Base-by-base conservation (phyloP, 495 filamentous ascomycete genomes). In the Rhypophila decipiens region DNA sequence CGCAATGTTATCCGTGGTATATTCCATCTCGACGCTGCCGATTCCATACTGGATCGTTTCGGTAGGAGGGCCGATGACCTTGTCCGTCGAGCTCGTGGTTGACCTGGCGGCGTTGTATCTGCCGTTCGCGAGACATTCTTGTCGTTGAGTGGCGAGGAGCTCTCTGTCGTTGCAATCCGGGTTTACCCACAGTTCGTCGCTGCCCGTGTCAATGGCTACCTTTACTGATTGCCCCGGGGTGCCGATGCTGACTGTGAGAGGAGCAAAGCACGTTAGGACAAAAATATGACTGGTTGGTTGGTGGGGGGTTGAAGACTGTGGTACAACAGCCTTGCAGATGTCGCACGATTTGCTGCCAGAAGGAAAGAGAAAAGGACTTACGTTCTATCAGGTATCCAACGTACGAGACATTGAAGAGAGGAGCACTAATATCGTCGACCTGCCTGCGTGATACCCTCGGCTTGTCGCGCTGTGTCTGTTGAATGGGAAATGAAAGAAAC, bases 151-250 rank as follows among this genome's bases (percentile, higher is more conserved):
- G 17, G 36, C 38, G 9, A 44, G 48, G 35, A 65, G 13, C 10
- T 11, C 31, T 12, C n/a, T 50, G 20, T 55, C 58, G 15, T 47
- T 48, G 42, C 66, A 69, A 42, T 66, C 51, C 3, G 66, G 66
- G 50, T 69, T 61, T 24, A 69, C 66, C 66, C 66, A 69, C 7
- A 69, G 64, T 52, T 69, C 66, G 50, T 66, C 61, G 23, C 63
- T 66, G 41, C 64, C 66, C 4, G 66, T 69, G 46, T 69, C 66
- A 24, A 69, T 47, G 40, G 67, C 64, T 7, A 67, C 66, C 49
- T 54, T 64, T 27, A 66, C 59, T 12, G 50, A 49, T 33, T 69
- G 66, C 9, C 59, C 46, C n/a, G 66, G 66, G 5, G 63, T 67
- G 20, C 66, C 66, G 34, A 68, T 69, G 31, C 63, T 59, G 46